Percentiles rank a stretch among this genome's conserved stretches.
These are phyloP conservation scores for Serendipita sp. DNA, from an alignment of 768 basidiomycete species.

Conservation along the genomic window DNA sequence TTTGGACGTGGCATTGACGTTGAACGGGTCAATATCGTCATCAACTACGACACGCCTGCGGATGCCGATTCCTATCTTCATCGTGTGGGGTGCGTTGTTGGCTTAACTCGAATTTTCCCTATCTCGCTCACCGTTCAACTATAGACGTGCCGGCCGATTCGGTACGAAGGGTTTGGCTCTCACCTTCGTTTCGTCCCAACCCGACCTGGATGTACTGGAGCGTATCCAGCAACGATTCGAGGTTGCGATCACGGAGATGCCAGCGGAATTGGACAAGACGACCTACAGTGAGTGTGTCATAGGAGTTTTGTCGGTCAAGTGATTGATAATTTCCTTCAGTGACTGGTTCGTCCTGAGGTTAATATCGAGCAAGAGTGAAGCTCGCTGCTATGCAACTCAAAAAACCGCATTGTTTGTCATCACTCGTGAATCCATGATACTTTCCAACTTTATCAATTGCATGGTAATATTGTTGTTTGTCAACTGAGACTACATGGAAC, in stretches of 20 bases:
- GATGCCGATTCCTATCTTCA: conserved; percentile 98
- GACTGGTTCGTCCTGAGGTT: neutral
- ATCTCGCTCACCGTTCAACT: neutral
- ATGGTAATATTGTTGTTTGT: too few species aligned
- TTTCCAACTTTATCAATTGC: too few species aligned
- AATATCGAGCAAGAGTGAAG: too few species aligned
- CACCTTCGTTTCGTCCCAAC: conserved; percentile 87
- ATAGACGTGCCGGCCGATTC: conserved; percentile 92
- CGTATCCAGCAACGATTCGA: conserved; percentile 94
- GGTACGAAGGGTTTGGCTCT: conserved; percentile 98
- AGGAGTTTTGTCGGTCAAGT: neutral
- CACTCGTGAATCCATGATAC: too few species aligned
- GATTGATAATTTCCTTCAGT: neutral
- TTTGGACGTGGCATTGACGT: conserved; percentile 99
- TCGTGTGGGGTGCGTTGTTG: conserved; percentile 64
- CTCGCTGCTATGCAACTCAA: too few species aligned
- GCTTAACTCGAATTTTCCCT: neutral
- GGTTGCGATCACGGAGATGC: conserved; percentile 89
- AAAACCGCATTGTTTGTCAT: too few species aligned
- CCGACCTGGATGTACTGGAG: conserved; percentile 86
- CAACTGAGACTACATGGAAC: too few species aligned
- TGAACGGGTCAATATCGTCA: conserved; percentile 97
- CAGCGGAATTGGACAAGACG: conserved; percentile 84
- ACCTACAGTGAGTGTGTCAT: conserved; percentile 70
- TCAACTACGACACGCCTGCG: conserved; percentile 96